Evolutionary conservation across 345 rosid species (phyloP), one percentile per base, ranked within the genome.

Genomic region (Ceriops decandra): DNA sequence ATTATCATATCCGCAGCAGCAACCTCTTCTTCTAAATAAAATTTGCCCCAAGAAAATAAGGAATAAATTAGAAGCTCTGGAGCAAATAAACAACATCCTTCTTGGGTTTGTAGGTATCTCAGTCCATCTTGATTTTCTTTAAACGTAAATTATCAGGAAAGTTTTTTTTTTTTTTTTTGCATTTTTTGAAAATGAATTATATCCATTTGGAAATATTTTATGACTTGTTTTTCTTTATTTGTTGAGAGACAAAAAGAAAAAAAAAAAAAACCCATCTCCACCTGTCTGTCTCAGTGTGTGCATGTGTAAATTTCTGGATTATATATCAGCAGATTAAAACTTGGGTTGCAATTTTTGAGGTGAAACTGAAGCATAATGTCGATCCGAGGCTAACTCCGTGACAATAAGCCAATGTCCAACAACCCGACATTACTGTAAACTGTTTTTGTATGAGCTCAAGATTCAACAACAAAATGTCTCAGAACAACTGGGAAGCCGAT

Each of bases 401-500:
- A 22, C 24, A 22, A 22, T 22, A 38, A 30, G 22, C 42, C 60
- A 33, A 59, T 62, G 33, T 27, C 21, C n/a, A 26, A 38, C 21
- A 46, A 57, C 21, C 62, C 38, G 19, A 57, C 65, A 58, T 73
- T 62, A 49, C 24, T 62, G 53, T 49, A 0, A 35, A 57, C 62
- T 66, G 54, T 61, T 60, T 54, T 60, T 46, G 49, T 70, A 21
- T 20, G 38, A 54, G 63, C 51, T 62, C 46, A 60, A 38, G 68
- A 46, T 52, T 53, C 46, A 24, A 47, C 62, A 60, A 60, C 70
- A 42, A 42, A 42, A 82, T 82, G 98, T 85, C 98, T 84, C 98
- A 93, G 82, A 88, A 93, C 76, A 93, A 93, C 87, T 93, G 98
- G 98, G 95, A 93, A 88, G 98, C 98, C 74, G 98, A 93, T 90